Conservation (phyloP, 306 rosid species). For the Casuarina glauca region DNA sequence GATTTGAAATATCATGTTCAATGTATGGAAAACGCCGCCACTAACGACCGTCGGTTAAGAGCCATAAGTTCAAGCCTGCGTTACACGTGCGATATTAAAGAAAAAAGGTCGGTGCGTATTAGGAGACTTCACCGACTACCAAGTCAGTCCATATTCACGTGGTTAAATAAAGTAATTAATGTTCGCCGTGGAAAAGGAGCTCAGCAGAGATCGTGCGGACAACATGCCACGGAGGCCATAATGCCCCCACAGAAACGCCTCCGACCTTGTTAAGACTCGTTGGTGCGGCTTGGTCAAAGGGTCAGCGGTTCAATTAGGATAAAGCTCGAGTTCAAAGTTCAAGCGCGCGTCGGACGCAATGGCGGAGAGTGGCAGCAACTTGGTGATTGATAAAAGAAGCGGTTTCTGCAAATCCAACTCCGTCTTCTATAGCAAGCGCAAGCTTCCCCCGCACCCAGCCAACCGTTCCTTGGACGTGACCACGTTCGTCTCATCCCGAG, state of each 20-base stretch:
- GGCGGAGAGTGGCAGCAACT: neutral
- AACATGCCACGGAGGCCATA: neutral
- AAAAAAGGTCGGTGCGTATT: neutral
- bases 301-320: neutral
- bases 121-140: neutral
- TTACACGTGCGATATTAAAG: neutral
- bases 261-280: neutral
- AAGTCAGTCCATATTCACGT: neutral
- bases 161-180: neutral
- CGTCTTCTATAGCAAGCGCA: constrained; percentile 72
- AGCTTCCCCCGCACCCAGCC: constrained; percentile 54
- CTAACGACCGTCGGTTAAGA: too few relatives aligned
- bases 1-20: too few relatives aligned
- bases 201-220: neutral
- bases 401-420: constrained; percentile 70
- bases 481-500: constrained; percentile 75
- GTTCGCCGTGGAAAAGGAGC: too few relatives aligned
- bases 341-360: neutral
- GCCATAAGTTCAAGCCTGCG: neutral
- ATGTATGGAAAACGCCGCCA: too few relatives aligned
- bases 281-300: neutral
- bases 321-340: neutral
- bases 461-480: constrained; percentile 56
- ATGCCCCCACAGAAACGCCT: neutral
- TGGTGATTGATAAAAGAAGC: constrained; percentile 44